Base-by-base conservation (phyloP, 2,329 filamentous ascomycete genomes). In the Thelonectria rubi region DNA sequence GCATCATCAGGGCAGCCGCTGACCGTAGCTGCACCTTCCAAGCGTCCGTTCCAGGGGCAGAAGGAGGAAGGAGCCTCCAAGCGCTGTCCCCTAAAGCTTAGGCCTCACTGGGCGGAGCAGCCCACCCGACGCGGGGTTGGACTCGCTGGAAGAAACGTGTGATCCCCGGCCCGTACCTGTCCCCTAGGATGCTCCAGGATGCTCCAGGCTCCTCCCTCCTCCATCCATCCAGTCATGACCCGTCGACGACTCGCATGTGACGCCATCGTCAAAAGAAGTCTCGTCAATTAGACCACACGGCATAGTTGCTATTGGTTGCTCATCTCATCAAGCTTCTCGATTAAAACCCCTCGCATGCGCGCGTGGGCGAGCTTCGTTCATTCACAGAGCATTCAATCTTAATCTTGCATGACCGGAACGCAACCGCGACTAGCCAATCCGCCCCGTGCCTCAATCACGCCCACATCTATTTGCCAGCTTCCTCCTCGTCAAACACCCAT, bases 351-450 rank as follows among this genome's bases (percentile, higher is more conserved):
- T 37, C 40, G 21, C 6, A 12, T 47, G 37, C 0, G 20, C 30
- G n/a, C 39, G 45, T 17, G 53, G 21, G 21, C 6, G 5, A 47
- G 5, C 14, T 30, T n/a, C 45, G 11, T 43, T 43, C 40, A 15
- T 20, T 54, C 15, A 40, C 14, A 39, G 10, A 45, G 18, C 10
- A n/a, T 21, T 17, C 12, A 37, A 32, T 17, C 40, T 34, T 1
- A 24, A 37, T 46, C 39, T 42, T 46, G 53, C 43, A 57, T 51
- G 47, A 45, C 48, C 45, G 55, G 34, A 52, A 51, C 48, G 5
- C 39, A 45, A n/a, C 55, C 40, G n/a, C n/a, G 40, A 40, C 54
- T 49, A 17, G 45, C 21, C 17, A 34, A 40, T 55, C 20, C 24
- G 37, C 40, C 11, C 24, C 2, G 24, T 6, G 17, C 4, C 40